Conservation (phyloP, 768 basidiomycete species). For the Suillus placidus region DNA sequence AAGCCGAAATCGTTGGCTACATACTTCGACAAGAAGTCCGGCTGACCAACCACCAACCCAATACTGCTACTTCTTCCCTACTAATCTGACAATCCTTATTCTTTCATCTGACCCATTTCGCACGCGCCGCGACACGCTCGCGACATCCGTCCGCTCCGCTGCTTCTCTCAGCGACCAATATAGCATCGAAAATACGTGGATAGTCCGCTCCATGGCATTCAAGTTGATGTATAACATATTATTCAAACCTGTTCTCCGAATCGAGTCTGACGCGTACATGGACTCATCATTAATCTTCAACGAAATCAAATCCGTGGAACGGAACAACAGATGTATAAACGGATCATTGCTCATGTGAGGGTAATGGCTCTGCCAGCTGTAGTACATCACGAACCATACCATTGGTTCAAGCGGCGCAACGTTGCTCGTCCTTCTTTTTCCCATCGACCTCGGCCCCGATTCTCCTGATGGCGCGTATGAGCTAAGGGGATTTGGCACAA, state of each 20-base stretch:
- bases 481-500: not conserved
- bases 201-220: not conserved
- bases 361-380: constrained; percentile 2
- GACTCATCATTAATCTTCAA: not conserved
- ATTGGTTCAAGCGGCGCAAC: not conserved
- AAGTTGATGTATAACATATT: not conserved
- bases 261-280: not conserved
- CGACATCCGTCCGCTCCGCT: not conserved
- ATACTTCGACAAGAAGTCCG: not conserved
- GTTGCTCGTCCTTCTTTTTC: constrained; percentile 6
- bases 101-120: not conserved
- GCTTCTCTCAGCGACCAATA: constrained; percentile 2
- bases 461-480: not conserved
- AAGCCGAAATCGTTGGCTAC: not conserved
- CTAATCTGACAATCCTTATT: not conserved
- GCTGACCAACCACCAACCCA: not conserved
- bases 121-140: not conserved
- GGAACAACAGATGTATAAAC: not conserved
- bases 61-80: not conserved
- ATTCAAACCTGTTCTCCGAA: not conserved
- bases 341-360: not conserved
- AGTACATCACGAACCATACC: not conserved
- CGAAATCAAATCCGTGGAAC: not conserved
- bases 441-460: constrained; percentile 4
- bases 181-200: not conserved